Base-by-base conservation (phyloP, 2,329 filamentous ascomycete species). In the Ophiostoma quercus region DNA sequence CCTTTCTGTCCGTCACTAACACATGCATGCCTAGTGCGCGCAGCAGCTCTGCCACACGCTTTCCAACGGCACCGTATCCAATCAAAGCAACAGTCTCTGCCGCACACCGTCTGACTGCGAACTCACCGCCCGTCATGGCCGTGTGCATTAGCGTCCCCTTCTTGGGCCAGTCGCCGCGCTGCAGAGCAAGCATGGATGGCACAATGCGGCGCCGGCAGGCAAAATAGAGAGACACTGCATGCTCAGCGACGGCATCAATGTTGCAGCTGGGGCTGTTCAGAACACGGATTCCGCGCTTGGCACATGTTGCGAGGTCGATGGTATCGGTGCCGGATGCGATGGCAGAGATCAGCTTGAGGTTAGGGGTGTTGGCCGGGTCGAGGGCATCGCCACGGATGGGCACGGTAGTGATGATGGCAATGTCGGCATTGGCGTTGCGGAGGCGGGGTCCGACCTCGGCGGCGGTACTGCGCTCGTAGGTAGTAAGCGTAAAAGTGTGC, bases 11-110 rank as follows among this genome's bases (percentile, higher is more conserved):
- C 0, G 72, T 41, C 69, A 75, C 74, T 9, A 76, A 68, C 6
- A 79, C 72, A 22, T 74, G 74, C 77, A 79, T 79, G 3, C 75
- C 77, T 19, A 79, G 74, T 2, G 73, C 76, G 1, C 54, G 47
- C 7, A 74, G 73, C 1, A 75, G 73, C 62, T 76, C 77, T n/a
- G 75, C 77, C 62, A 77, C 75, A 2, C 74, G 73, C 14, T 74
- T 71, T 2, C 78, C 78, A 41, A 79, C 79, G 22, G 75, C 75
- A 2, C 78, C 78, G 68, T 79, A 72, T 1, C 78, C 78, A n/a
- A 79, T 74, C 39, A 79, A 72, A 2, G 75, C 78, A 2, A 77
- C 72, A 8, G 72, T 72, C 60, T 72, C 37, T 72, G 74, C 32
- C 65, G 66, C 16, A 62, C 68, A 39, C 70, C 73, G 41, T 72